phyloP scores from a whole-genome alignment of 176 grass and related monocot species.

The Zoysia pacifica region DNA sequence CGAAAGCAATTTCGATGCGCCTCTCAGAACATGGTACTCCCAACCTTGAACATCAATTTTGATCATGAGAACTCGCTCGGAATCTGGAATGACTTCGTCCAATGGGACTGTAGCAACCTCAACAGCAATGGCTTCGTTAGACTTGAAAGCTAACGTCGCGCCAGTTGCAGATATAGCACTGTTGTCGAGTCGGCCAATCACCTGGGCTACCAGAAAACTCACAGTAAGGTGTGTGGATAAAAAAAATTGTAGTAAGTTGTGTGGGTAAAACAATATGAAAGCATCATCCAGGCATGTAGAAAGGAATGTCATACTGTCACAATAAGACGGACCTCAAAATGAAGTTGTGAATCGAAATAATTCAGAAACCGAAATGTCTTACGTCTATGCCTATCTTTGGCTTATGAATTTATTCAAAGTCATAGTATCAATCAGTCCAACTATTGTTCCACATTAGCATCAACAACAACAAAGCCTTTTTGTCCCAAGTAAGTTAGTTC shows the following conservation, averaged over 20 bases:
- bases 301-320: constrained; percentile 19
- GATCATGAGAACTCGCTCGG: constrained; percentile 60
- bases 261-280: constrained; percentile 1
- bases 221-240: background rate
- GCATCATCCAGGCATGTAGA: constrained; percentile 15
- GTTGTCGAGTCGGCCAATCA: constrained; percentile 90
- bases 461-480: too few species aligned
- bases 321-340: constrained; percentile 7
- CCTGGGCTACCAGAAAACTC: constrained; percentile 46
- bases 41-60: constrained; percentile 98
- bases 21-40: constrained; percentile 76
- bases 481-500: too few species aligned
- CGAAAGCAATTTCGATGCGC: constrained; percentile 5
- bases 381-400: background rate
- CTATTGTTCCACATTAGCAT: constrained; percentile 1
- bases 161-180: constrained; percentile 97
- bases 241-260: background rate
- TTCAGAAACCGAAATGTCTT: background rate
- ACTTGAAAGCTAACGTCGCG: constrained; percentile 87
- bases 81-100: constrained; percentile 79
- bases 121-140: constrained; percentile 72
- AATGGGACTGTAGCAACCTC: constrained; percentile 75
- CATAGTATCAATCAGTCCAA: background rate
- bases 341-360: constrained; percentile 22
- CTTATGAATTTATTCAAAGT: background rate